Evolutionary conservation across 169 alveolate genomes (phyloP).

Genomic region (Plasmodium chabaudi): DNA sequence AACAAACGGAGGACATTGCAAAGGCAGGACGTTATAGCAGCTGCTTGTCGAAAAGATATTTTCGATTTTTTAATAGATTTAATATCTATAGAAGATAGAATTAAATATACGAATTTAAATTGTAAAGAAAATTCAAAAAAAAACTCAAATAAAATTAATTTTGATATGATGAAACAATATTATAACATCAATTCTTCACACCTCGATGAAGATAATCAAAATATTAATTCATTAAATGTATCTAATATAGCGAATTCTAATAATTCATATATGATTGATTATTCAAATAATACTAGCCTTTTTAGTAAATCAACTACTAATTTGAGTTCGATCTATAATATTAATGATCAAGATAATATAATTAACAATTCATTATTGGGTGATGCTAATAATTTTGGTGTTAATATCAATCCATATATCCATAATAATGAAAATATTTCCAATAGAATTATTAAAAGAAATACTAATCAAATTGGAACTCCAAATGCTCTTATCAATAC

Average conservation of each 20-base stretch:
- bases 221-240: not conserved
- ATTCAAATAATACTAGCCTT: not conserved
- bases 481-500: too few species aligned
- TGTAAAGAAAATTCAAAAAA: constrained; percentile 13
- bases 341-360: constrained; percentile 2
- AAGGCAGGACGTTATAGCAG: constrained; percentile 86
- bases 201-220: constrained; percentile 7
- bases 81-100: constrained; percentile 59
- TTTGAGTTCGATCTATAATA: constrained; percentile 16
- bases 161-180: constrained; percentile 54
- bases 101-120: constrained; percentile 37
- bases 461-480: too few species aligned
- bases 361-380: too few species aligned
- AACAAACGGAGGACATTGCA: constrained; percentile 93
- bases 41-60: constrained; percentile 91
- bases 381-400: too few species aligned
- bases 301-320: not conserved
- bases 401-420: too few species aligned
- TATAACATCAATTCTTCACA: constrained; percentile 19
- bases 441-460: too few species aligned
- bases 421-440: too few species aligned
- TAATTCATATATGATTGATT: not conserved
- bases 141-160: constrained; percentile 16
- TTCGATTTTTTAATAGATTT: constrained; percentile 93
- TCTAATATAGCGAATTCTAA: not conserved